Conservation (phyloP, 441 rosid genomes). For the Sinapis alba region DNA sequence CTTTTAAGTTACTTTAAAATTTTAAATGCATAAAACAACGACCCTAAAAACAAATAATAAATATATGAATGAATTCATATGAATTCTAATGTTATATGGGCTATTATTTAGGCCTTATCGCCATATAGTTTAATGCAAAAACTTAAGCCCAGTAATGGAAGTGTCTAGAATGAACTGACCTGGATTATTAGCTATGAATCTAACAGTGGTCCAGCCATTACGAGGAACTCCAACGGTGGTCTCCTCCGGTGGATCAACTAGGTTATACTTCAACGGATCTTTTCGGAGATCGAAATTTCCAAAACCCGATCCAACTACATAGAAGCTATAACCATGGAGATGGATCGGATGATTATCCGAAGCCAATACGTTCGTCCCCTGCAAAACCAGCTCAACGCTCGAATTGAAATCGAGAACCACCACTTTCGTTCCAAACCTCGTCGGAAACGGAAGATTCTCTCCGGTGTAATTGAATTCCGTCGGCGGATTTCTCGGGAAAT, state of each 20-base stretch:
- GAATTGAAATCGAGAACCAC: slow-evolving; percentile 42
- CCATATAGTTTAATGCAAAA: background rate
- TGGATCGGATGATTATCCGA: slow-evolving; percentile 53
- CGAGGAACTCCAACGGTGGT: slow-evolving; percentile 47
- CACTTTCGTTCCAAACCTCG: slow-evolving; percentile 40
- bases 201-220: slow-evolving; percentile 51
- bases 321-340: slow-evolving; percentile 45
- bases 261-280: slow-evolving; percentile 38
- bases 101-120: background rate
- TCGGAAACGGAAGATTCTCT: slow-evolving; percentile 29
- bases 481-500: slow-evolving; percentile 47
- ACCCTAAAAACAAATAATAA: too few relatives aligned
- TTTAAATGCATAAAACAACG: background rate
- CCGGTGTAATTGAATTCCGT: slow-evolving; percentile 40
- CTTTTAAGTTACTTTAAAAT: background rate
- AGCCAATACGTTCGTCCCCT: slow-evolving; percentile 44
- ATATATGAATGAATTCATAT: too few relatives aligned
- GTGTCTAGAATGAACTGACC: slow-evolving; percentile 30
- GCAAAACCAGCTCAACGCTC: slow-evolving; percentile 48
- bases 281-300: slow-evolving; percentile 37
- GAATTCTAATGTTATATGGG: background rate
- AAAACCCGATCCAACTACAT: slow-evolving; percentile 40
- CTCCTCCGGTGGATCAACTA: slow-evolving; percentile 50
- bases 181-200: slow-evolving; percentile 51
- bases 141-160: background rate